Base-by-base conservation (phyloP, 2,329 filamentous ascomycete genomes). In the Myotisia sp. region DNA sequence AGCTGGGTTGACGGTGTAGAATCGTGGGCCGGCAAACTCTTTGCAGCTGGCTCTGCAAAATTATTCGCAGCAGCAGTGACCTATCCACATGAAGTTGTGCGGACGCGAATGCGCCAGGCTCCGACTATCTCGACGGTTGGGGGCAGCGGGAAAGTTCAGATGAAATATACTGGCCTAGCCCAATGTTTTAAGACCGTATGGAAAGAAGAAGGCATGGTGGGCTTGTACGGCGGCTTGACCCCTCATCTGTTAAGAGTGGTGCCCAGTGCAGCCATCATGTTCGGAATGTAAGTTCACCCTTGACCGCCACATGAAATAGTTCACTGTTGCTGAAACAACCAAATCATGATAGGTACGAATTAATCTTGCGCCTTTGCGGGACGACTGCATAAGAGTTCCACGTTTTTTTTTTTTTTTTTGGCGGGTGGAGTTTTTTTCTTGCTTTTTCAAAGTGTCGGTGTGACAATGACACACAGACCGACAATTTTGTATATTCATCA, bases 211-310 rank as follows among this genome's bases (percentile, higher is more conserved):
- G 84, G 86, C 30, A 68, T 93, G 57, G 72, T 76, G 29, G 81
- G 79, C 20, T 65, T 95, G 41, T 95, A 94, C 52, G 86, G 87
- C 37, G 86, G 86, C 12, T 66, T 95, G 49, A 92, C 86, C 9
- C 85, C 87, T 29, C 87, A 95, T 54, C 73, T 95, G 49, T 72
- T 94, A 58, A 71, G 86, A 41, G 86, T 86, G 5, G 86, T 94
- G 4, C 87, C 87, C 1, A 90, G 81, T 46, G 85, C 87, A 5
- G 85, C 82, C 45, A 92, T 95, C 55, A 94, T 92, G 81, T 93
- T 94, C 56, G 85, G 84, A 34, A 39, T 41, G 37, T 41, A 33
- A 41, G 39, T 31, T 8, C 8, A 19, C 6, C 22, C 3, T 8
- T 8, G 6, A n/a, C 9, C 6, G 21, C 26, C 23, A n/a, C n/a